Evolutionary conservation across 768 basidiomycete genomes (phyloP).

Genomic region (Ramaria rubella): DNA sequence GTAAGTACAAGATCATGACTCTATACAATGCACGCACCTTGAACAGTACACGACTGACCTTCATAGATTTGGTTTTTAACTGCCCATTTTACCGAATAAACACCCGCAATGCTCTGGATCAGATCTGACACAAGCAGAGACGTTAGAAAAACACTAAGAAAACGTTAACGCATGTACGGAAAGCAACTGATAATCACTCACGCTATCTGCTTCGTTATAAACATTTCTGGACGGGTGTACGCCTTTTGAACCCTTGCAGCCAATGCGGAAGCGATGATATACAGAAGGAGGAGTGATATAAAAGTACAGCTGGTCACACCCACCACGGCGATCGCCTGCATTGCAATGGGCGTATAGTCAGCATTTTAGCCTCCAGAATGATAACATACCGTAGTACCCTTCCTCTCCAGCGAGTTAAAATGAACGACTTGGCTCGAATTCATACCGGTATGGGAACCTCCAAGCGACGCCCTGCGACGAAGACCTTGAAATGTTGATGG

Average conservation of each 20-base stretch:
- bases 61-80: slow-evolving; percentile 1
- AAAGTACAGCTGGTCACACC: slow-evolving; percentile 4
- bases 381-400: neutral
- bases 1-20: too few species aligned
- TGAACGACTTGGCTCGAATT: neutral
- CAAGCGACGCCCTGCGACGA: too few species aligned
- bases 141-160: neutral
- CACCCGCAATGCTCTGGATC: slow-evolving; percentile 8
- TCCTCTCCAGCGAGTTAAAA: slow-evolving; percentile 3
- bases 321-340: slow-evolving; percentile 4
- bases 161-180: neutral
- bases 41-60: slow-evolving; percentile 2
- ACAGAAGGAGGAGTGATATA: slow-evolving; percentile 7
- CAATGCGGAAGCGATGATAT: slow-evolving; percentile 1
- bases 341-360: neutral
- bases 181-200: neutral
- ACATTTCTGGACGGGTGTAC: neutral
- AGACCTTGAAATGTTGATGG: too few species aligned
- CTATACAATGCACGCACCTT: slow-evolving; percentile 8
- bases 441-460: neutral
- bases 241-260: neutral
- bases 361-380: too few species aligned
- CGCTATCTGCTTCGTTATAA: slow-evolving; percentile 4
- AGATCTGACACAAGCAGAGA: slow-evolving; percentile 7
- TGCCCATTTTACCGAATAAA: slow-evolving; percentile 7